Percentiles rank a stretch among this genome's conserved stretches.
Conservation (phyloP, 2,329 filamentous ascomycete genomes). For the Hyphodiscus sp. region DNA sequence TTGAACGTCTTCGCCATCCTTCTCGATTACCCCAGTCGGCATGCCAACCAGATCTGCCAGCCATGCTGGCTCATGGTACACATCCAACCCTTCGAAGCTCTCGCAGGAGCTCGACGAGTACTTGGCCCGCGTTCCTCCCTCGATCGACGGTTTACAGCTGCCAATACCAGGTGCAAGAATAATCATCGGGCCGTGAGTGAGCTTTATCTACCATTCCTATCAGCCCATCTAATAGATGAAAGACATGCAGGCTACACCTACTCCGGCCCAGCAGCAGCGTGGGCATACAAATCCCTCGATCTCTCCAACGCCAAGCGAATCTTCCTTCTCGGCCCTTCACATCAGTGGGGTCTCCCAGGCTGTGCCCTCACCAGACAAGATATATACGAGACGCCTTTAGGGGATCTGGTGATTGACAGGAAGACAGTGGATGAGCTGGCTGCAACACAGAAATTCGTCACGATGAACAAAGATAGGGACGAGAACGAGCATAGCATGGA, state of each 20-base stretch:
- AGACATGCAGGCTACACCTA: slow-evolving; percentile 93
- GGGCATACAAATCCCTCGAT: slow-evolving; percentile 88
- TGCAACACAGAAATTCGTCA: slow-evolving; percentile 48
- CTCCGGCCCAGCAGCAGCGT: slow-evolving; percentile 87
- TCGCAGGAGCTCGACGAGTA: slow-evolving; percentile 65
- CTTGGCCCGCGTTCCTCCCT: slow-evolving; percentile 63
- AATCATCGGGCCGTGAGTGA: slow-evolving; percentile 84
- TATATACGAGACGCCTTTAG: slow-evolving; percentile 68
- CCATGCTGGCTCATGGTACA: slow-evolving; percentile 89
- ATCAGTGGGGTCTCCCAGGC: slow-evolving; percentile 73
- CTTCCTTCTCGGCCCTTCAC: slow-evolving; percentile 89
- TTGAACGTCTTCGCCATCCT: neutral
- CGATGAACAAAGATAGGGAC: slow-evolving; percentile 62
- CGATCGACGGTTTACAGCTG: slow-evolving; percentile 51
- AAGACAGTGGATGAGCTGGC: slow-evolving; percentile 45
- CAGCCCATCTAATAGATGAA: slow-evolving; percentile 8
- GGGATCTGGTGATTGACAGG: slow-evolving; percentile 60
- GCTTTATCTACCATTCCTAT: neutral
- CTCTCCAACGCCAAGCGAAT: slow-evolving; percentile 76
- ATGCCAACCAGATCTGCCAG: slow-evolving; percentile 49
- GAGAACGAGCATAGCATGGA: slow-evolving; percentile 87
- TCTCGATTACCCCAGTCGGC: neutral
- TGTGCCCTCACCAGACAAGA: slow-evolving; percentile 70
- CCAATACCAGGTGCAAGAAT: slow-evolving; percentile 71
- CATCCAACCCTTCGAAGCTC: slow-evolving; percentile 52